Percentiles rank a stretch among this genome's conserved stretches.
Conservation (phyloP, 1,139 yeast species). For the Blastobotrys niveus region DNA sequence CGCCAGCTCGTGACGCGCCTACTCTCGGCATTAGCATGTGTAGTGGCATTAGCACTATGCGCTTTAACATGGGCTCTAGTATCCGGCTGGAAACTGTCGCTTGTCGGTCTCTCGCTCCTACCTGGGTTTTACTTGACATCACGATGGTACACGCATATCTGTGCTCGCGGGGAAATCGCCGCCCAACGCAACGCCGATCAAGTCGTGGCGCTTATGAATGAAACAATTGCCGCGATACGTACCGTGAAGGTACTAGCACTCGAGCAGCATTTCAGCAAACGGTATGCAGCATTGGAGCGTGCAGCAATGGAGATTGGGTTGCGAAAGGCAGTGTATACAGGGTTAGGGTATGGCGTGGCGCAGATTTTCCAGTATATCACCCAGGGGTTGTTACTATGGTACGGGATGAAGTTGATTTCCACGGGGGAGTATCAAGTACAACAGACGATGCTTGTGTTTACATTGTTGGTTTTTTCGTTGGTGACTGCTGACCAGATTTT, state of each 20-base stretch:
- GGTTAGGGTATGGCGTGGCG: conserved; percentile 57
- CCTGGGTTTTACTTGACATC: conserved; percentile 55
- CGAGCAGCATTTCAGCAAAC: conserved; percentile 42
- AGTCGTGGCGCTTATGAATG: conserved; percentile 52
- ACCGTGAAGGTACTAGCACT: conserved; percentile 58
- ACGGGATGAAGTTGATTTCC: conserved; percentile 68
- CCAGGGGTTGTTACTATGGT: conserved; percentile 66
- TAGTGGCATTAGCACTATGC: conserved; percentile 47
- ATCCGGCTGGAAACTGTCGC: conserved; percentile 80
- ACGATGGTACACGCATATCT: conserved; percentile 45
- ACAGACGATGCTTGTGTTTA: conserved; percentile 62
- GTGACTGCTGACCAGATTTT: conserved; percentile 56
- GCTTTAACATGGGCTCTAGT: conserved; percentile 75
- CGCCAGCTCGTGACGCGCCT: conserved; percentile 59
- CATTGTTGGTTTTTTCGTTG: conserved; percentile 68
- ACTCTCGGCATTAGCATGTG: conserved; percentile 40
- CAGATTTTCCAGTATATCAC: conserved; percentile 53
- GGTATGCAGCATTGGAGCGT: conserved; percentile 35
- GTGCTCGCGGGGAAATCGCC: conserved; percentile 50
- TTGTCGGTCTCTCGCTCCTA: conserved; percentile 71
- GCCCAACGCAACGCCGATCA: conserved; percentile 55
- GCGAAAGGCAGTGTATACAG: conserved; percentile 35
- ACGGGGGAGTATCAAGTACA: conserved; percentile 47
- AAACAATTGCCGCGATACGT: conserved; percentile 53
- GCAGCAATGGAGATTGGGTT: conserved; percentile 19